These are phyloP conservation scores for Psilocybe subaeruginosa DNA, from an alignment of 768 basidiomycete species.

Conservation along the genomic window DNA sequence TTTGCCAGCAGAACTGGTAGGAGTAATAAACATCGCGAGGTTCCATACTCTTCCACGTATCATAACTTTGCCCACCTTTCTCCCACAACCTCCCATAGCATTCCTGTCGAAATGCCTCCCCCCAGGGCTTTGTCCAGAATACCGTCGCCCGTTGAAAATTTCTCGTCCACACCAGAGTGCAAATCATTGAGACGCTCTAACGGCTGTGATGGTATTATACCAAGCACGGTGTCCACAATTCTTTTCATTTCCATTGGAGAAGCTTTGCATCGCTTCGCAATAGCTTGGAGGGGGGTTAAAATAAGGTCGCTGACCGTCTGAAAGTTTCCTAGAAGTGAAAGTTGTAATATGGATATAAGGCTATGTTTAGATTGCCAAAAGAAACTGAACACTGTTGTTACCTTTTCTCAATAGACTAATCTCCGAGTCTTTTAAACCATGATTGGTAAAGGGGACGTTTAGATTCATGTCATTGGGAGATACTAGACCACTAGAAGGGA, in stretches of 20 bases:
- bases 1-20: constrained; percentile 86
- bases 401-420: constrained; percentile 34
- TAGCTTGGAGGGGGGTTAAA: constrained; percentile 47
- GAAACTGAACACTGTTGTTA: constrained; percentile 7
- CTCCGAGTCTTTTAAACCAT: constrained; percentile 21
- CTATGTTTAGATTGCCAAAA: too few species aligned
- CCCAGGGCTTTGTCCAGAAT: constrained; percentile 70
- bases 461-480: constrained; percentile 13
- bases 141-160: constrained; percentile 75
- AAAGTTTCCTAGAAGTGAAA: constrained; percentile 45
- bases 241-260: constrained; percentile 49
- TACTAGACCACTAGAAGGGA: background rate
- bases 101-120: constrained; percentile 79
- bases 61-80: constrained; percentile 64
- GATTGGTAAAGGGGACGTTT: constrained; percentile 12
- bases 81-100: constrained; percentile 87
- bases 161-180: constrained; percentile 39
- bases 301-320: constrained; percentile 52
- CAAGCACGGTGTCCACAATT: constrained; percentile 55
- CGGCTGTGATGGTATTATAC: constrained; percentile 36
- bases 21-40: background rate
- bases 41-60: background rate
- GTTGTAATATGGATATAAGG: background rate
- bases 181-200: constrained; percentile 44
- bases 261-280: constrained; percentile 59